These are phyloP conservation scores for Allomyces arbusculus DNA, from an alignment of 192 early-diverging fungal genomes.

Conservation along the genomic window DNA sequence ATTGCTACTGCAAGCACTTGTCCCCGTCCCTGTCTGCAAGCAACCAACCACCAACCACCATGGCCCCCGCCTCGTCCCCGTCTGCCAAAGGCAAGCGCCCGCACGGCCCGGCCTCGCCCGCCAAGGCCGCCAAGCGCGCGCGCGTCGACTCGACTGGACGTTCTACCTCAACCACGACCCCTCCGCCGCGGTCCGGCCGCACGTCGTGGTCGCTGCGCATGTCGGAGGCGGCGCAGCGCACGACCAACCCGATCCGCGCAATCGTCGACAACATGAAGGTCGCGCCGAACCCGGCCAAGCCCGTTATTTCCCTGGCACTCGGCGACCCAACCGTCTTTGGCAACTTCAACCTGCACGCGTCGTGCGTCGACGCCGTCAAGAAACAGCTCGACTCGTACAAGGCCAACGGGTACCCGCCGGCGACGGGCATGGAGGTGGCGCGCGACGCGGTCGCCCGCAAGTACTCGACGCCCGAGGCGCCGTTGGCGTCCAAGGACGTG, in stretches of 20 bases:
- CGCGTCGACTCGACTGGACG: too few relatives aligned
- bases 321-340: slow-evolving; percentile 80
- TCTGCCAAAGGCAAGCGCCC: not conserved
- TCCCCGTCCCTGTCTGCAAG: not conserved
- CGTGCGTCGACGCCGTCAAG: slow-evolving; percentile 46
- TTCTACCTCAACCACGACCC: slow-evolving; percentile 15
- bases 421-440: slow-evolving; percentile 30
- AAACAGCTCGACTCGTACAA: slow-evolving; percentile 43
- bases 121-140: too few relatives aligned
- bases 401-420: slow-evolving; percentile 66
- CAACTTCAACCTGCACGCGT: slow-evolving; percentile 62
- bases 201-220: not conserved
- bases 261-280: slow-evolving; percentile 61
- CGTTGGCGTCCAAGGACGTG: slow-evolving; percentile 51
- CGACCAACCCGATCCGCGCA: slow-evolving; percentile 69
- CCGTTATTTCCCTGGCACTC: slow-evolving; percentile 4
- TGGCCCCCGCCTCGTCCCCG: not conserved
- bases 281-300: slow-evolving; percentile 31
- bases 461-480: slow-evolving; percentile 45
- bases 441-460: slow-evolving; percentile 56
- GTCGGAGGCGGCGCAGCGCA: slow-evolving; percentile 47
- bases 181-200: slow-evolving; percentile 4
- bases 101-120: too few relatives aligned
- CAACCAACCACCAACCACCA: not conserved
- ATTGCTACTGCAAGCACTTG: not conserved